phyloP scores from a whole-genome alignment of 257 asterid species.

The Ophiorrhiza pumila region DNA sequence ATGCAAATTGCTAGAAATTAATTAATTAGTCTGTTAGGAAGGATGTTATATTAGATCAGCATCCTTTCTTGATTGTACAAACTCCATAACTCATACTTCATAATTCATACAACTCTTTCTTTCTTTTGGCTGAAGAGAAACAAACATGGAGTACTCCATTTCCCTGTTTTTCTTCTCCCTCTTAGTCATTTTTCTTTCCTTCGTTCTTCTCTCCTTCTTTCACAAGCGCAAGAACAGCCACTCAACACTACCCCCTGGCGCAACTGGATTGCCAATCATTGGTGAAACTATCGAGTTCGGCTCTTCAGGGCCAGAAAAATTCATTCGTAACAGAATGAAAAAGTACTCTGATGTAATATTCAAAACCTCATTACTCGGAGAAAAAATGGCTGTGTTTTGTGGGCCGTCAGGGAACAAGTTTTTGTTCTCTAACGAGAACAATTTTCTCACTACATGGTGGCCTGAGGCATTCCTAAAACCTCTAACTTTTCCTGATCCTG shows the following conservation, averaged over 20 bases:
- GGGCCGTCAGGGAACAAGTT: constrained; percentile 65
- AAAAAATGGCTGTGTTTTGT: constrained; percentile 52
- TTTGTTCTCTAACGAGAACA: constrained; percentile 47
- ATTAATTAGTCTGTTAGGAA: too few species aligned
- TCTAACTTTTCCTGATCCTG: constrained; percentile 31
- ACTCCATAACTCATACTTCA: too few species aligned
- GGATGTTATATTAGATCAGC: too few species aligned
- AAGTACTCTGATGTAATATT: constrained; percentile 49
- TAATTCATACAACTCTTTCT: too few species aligned
- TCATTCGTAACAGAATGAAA: constrained; percentile 43
- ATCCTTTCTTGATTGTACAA: too few species aligned
- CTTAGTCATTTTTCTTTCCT: not conserved
- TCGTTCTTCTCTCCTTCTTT: not conserved
- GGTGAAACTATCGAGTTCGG: constrained; percentile 62
- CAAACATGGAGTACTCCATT: too few species aligned
- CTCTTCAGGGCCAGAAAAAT: constrained; percentile 43
- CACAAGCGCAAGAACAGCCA: not conserved
- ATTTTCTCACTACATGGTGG: constrained; percentile 58
- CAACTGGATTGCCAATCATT: constrained; percentile 55
- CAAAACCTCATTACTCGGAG: constrained; percentile 50
- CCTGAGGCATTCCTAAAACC: constrained; percentile 52
- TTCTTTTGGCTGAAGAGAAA: too few species aligned
- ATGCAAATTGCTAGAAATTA: too few species aligned
- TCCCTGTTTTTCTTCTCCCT: too few species aligned
- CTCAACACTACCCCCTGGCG: constrained; percentile 38